A percentile compares a stretch with the other conserved stretches of the same genome.
Evolutionary conservation across 345 rosid species (phyloP).

Genomic region (Euphorbia peplus): DNA sequence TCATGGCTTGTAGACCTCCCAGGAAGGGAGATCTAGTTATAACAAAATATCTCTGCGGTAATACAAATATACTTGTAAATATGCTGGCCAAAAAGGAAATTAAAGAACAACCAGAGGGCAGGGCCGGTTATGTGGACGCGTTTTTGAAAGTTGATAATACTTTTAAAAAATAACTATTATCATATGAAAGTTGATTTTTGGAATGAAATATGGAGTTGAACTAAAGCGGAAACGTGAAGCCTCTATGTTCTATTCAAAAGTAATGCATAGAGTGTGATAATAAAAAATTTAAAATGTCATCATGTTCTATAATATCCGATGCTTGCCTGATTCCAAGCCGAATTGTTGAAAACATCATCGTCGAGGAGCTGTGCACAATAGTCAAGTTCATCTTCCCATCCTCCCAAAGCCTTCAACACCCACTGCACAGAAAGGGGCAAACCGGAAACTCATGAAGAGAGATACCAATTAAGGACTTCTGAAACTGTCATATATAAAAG

Average conservation of each 20-base stretch:
- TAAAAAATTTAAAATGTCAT: not conserved
- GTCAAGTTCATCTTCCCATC: slow-evolving; percentile 88
- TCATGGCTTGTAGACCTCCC: slow-evolving; percentile 69
- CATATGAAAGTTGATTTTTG: not conserved
- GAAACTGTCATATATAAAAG: not conserved
- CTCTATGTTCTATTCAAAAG: not conserved
- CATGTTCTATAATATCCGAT: not conserved
- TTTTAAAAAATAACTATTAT: not conserved
- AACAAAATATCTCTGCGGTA: slow-evolving; percentile 68
- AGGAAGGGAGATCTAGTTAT: slow-evolving; percentile 57
- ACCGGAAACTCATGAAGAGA: not conserved
- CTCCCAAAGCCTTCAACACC: slow-evolving; percentile 76
- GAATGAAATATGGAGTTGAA: slow-evolving; percentile 3
- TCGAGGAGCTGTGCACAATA: slow-evolving; percentile 68
- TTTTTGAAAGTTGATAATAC: no score
- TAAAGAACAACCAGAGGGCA: no score
- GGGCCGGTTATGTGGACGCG: no score
- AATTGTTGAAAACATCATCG: slow-evolving; percentile 82
- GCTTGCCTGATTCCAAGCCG: slow-evolving; percentile 94
- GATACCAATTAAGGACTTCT: not conserved
- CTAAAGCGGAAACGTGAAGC: not conserved
- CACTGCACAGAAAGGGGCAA: slow-evolving; percentile 46
- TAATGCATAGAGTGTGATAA: not conserved
- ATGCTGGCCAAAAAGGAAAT: not conserved
- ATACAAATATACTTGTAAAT: slow-evolving; percentile 11